Conservation (phyloP, 345 rosid species). For the Syzygium oleosum region DNA sequence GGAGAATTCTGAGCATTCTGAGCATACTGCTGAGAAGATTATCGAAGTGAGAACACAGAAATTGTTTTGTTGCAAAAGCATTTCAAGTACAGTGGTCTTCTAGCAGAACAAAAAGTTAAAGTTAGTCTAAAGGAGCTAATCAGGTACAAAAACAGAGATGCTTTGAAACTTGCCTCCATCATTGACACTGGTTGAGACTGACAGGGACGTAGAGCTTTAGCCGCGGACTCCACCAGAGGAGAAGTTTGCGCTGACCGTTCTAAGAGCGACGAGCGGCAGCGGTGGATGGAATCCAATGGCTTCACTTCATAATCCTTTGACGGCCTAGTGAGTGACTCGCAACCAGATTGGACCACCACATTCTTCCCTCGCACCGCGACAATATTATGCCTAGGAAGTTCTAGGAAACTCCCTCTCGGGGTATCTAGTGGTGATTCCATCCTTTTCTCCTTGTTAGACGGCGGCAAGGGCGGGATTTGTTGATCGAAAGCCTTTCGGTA, state of each 20-base stretch:
- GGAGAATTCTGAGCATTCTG: slow-evolving; percentile 48
- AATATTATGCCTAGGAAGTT: slow-evolving; percentile 30
- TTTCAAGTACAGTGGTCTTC: not conserved
- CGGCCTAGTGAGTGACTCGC: slow-evolving; percentile 17
- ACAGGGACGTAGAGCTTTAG: slow-evolving; percentile 51
- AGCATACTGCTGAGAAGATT: slow-evolving; percentile 42
- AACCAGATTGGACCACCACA: slow-evolving; percentile 20
- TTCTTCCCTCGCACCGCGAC: slow-evolving; percentile 26
- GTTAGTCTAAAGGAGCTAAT: not conserved
- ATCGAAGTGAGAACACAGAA: not conserved
- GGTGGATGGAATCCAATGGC: slow-evolving; percentile 38
- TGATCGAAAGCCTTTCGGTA: slow-evolving; percentile 91
- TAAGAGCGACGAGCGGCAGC: slow-evolving; percentile 67
- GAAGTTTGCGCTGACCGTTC: slow-evolving; percentile 47
- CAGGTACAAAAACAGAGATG: not conserved
- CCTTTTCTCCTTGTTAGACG: slow-evolving; percentile 33
- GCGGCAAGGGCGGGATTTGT: slow-evolving; percentile 33
- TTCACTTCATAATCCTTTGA: slow-evolving; percentile 35
- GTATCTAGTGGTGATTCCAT: slow-evolving; percentile 32
- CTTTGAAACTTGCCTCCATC: slow-evolving; percentile 36
- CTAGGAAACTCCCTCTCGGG: slow-evolving; percentile 23
- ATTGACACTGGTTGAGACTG: slow-evolving; percentile 73
- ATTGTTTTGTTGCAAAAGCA: slow-evolving; percentile 12
- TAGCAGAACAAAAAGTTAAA: not conserved
- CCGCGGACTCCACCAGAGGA: slow-evolving; percentile 39